Evolutionary conservation across 768 basidiomycete genomes (phyloP), one percentile per base, ranked within the genome.

Genomic region (Leccinum pellstonianum): DNA sequence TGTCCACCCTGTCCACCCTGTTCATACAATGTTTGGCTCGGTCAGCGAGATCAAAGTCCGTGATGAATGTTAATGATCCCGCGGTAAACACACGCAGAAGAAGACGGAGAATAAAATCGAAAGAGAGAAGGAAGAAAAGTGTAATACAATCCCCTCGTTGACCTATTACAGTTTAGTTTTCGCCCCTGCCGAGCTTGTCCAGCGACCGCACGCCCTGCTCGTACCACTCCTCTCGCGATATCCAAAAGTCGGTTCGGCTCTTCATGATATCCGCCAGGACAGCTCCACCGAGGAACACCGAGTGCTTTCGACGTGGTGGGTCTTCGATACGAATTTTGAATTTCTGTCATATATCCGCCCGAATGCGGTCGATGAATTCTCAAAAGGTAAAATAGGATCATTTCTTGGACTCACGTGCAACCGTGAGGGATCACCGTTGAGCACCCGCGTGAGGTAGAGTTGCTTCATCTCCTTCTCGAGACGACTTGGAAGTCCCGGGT

Each of bases 381-480:
- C 10, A 12, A 0, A 27, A 4, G 17, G 33, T 19, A 62, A 49
- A 41, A 23, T 19, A 9, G 41, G 4, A 54, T 35, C 17, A 54
- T 29, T 15, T 37, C 52, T 35, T 38, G 10, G 17, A 85, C 93
- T 60, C 63, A 97, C 96, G 73, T 90, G 95, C 67, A 98, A 73
- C 38, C 97, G 81, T 15, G 87, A 76, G 0, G 93, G 87, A 70
- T 98, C 89, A 17, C 91, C 88, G 49, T 83, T 81, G 49, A 98
- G 81, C 17, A 98, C 92, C n/a, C 87, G 82, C 2, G 91, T 91
- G 61, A 99, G 83, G 74, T 98, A 94, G n/a, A 98, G 81, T 75
- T 98, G 97, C 76, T 98, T 98, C 91, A 98, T 94, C 80, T 99
- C 96, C 80, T 98, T 98, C 77, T 98, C 97, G 48, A 99, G 81